Percentiles rank a stretch among this genome's conserved stretches.
Evolutionary conservation across 192 early-diverging fungal genomes (phyloP).

Genomic region (Coemansia sp.): DNA sequence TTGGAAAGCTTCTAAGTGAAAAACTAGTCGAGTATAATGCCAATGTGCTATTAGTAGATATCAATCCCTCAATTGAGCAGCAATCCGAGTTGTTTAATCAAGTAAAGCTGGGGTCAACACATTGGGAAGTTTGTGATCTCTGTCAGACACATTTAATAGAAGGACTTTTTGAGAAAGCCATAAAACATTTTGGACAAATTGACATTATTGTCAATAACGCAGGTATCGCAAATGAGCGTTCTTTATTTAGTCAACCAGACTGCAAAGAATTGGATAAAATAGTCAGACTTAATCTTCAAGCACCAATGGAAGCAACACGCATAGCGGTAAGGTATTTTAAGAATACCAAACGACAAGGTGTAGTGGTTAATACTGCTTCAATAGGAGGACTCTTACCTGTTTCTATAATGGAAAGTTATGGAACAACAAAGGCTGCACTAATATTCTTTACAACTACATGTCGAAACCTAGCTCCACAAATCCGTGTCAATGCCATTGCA

Average conservation of each 20-base stretch:
- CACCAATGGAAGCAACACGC: slow-evolving; percentile 72
- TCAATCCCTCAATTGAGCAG: slow-evolving; percentile 14
- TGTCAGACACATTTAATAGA: slow-evolving; percentile 23
- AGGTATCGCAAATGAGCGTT: slow-evolving; percentile 56
- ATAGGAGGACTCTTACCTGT: slow-evolving; percentile 63
- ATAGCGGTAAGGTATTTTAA: slow-evolving; percentile 65
- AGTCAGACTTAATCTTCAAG: slow-evolving; percentile 70
- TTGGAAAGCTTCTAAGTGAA: slow-evolving; percentile 33
- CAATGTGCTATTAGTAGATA: slow-evolving; percentile 38
- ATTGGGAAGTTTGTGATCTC: slow-evolving; percentile 52
- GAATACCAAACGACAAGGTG: slow-evolving; percentile 52
- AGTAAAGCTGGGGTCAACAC: neutral
- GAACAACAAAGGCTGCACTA: slow-evolving; percentile 74
- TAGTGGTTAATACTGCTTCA: slow-evolving; percentile 74
- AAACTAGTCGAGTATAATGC: slow-evolving; percentile 14
- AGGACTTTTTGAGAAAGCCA: slow-evolving; percentile 45
- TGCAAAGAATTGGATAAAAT: slow-evolving; percentile 58
- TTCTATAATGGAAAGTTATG: slow-evolving; percentile 67
- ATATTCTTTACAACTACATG: slow-evolving; percentile 60
- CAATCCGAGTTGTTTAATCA: slow-evolving; percentile 24
- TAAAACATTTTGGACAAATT: slow-evolving; percentile 57
- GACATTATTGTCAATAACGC: slow-evolving; percentile 66
- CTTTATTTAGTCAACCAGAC: slow-evolving; percentile 54
- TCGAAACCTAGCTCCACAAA: slow-evolving; percentile 38
- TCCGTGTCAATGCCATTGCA: slow-evolving; percentile 66